Base-by-base conservation (phyloP, 2,329 filamentous ascomycete genomes). In the Penicillium digitatum region DNA sequence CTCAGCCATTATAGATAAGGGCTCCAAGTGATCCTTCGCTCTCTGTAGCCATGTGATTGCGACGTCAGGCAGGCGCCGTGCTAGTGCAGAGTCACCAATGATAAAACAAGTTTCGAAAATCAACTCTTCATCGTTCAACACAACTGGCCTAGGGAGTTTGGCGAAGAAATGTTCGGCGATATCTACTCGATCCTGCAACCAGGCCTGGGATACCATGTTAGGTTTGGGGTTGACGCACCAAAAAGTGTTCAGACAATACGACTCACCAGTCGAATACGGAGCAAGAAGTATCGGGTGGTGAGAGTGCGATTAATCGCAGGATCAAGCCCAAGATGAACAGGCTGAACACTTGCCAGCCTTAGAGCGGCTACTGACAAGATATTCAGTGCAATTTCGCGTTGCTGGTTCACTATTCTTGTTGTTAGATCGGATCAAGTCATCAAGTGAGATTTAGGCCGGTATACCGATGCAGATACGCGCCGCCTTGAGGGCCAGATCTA, bases 141-240 rank as follows among this genome's bases (percentile, higher is more conserved):
- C 22, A 64, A 66, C 35, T 63, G 70, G 10, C 73, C 69, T n/a
- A 57, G 74, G 63, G 44, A 83, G 72, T 63, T 88, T 88, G 34
- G 72, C 72, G 70, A 87, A 92, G 78, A 94, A 84, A 69, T 90
- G 84, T 52, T 95, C 89, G 27, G 89, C 89, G 45, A 91, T 81
- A 54, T 93, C 88, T 14, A 88, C 77, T 38, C 87, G 82, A 38
- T 83, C 79, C 66, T 91, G 86, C 63, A 85, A 84, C 85, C 87
- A 95, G 29, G 86, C 82, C 89, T 93, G n/a, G 3, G 34, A 34
- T 12, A 14, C 10, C 9, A 7, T n/a, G 42, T 51, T 16, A 42
- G 29, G 16, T 48, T 29, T 53, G 22, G 8, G 9, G 24, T 3
- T 27, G 5, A 18, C 37, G 38, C 26, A 27, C 20, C 34, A 48